phyloP scores from a whole-genome alignment of 2,329 filamentous ascomycete species.

The Dryadomyces quercivorus region DNA sequence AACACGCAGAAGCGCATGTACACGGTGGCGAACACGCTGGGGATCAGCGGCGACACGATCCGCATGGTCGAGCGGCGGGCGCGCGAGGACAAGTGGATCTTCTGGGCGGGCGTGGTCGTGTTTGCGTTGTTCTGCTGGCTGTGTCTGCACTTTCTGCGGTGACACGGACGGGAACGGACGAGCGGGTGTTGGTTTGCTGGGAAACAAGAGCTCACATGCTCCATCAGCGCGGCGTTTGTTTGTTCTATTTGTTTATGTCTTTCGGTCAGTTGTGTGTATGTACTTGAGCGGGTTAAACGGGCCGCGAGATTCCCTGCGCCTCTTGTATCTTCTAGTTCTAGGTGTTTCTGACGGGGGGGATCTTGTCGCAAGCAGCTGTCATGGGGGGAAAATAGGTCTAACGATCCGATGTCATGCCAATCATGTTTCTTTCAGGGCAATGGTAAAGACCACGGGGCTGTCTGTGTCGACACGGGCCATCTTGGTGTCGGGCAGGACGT shows the following conservation, averaged over 20 bases:
- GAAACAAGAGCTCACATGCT: neutral
- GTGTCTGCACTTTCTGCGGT: conserved; percentile 74
- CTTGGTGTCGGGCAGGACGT: conserved; percentile 46
- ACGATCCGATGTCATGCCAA: neutral
- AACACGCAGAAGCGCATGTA: conserved; percentile 85
- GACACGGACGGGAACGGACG: neutral
- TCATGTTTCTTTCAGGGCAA: conserved; percentile 44
- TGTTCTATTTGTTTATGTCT: conserved; percentile 25
- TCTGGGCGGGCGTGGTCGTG: conserved; percentile 71
- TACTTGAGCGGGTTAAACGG: neutral
- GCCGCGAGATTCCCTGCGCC: neutral
- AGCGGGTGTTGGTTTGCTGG: neutral
- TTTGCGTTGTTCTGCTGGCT: conserved; percentile 91
- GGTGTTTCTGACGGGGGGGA: neutral
- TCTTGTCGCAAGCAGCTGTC: neutral
- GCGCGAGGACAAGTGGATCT: conserved; percentile 96
- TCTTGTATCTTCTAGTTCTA: neutral
- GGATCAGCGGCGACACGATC: conserved; percentile 90
- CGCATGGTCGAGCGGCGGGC: conserved; percentile 89
- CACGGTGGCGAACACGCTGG: conserved; percentile 84
- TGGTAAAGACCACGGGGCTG: conserved; percentile 60
- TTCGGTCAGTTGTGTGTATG: neutral
- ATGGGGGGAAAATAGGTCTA: neutral
- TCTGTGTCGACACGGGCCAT: conserved; percentile 52
- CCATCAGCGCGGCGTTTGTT: conserved; percentile 10